Base-by-base conservation (phyloP, 1,284 basidiomycete genomes). In the Ustilago esculenta region DNA sequence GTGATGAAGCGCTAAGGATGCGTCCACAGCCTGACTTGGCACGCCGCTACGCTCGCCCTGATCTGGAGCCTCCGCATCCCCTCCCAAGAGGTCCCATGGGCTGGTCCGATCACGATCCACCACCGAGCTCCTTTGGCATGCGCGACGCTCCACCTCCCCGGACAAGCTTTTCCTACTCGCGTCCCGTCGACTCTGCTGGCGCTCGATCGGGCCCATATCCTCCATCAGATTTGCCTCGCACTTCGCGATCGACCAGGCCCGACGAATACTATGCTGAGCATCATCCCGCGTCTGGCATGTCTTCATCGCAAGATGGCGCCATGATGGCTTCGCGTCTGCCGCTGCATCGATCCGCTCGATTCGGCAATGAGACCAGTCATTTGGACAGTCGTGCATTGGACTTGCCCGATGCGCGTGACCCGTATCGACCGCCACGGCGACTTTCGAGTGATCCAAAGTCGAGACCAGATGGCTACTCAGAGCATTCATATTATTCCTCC, bases 251-350 rank as follows among this genome's bases (percentile, higher is more conserved):
- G 11, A 36, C 37, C 8, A 32, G 51, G 25, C 37, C 55, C 10
- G 55, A 58, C 11, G 50, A 54, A 8, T 65, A 65, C 46, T 65
- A 54, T 32, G 25, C 32, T 2, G 54, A 48, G 5, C 55, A 27
- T n/a, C 61, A n/a, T n/a, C n/a, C n/a, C n/a, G n/a, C 34, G 21
- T 18, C 30, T 11, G 14, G 34, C 30, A 9, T 33, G 15, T 11
- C 32, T 42, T 20, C 47, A 9, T 14, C 23, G 1, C 59, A 50
- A 20, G 54, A 58, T 15, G 27, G 23, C 32, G 32, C 9, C 21
- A 32, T 30, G 11, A 32, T 47, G 29, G n/a, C 46, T 23, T 50
- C 50, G 23, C 61, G 46, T 20, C 50, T 33, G 25, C 36, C 54
- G 7, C 51, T 23, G 21, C 50, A 42, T 29, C 55, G 55, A 9